A percentile compares a stretch with the other conserved stretches of the same genome.
These are phyloP conservation scores for Candida sp. DNA, from an alignment of 1,139 yeast genomes.

Conservation along the genomic window DNA sequence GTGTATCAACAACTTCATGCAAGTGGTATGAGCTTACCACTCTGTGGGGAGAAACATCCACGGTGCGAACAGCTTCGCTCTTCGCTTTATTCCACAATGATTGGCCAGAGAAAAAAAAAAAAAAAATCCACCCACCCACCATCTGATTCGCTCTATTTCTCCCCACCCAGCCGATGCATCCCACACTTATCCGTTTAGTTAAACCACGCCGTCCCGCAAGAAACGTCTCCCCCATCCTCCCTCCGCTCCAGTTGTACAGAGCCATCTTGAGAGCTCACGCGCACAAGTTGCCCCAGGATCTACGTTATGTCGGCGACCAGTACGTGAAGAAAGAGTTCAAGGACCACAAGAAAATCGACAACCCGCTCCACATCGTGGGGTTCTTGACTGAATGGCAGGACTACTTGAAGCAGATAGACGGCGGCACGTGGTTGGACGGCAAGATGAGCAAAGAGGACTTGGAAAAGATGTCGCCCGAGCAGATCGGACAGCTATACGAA, in stretches of 20 bases:
- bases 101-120: neutral
- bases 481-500: slow-evolving; percentile 73
- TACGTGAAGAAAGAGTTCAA: slow-evolving; percentile 91
- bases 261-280: slow-evolving; percentile 82
- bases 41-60: no score
- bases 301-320: slow-evolving; percentile 82
- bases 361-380: slow-evolving; percentile 93
- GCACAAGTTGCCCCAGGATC: slow-evolving; percentile 62
- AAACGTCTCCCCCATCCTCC: slow-evolving; percentile 64
- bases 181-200: slow-evolving; percentile 48
- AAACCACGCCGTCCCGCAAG: slow-evolving; percentile 63
- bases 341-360: slow-evolving; percentile 82
- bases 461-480: slow-evolving; percentile 90
- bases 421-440: slow-evolving; percentile 78
- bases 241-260: slow-evolving; percentile 81
- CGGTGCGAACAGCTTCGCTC: no score
- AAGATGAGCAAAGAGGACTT: slow-evolving; percentile 68
- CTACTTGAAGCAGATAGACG: slow-evolving; percentile 72
- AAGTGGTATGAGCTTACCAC: no score
- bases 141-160: neutral
- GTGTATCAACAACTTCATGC: no score
- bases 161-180: slow-evolving; percentile 46
- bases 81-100: no score
- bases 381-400: slow-evolving; percentile 96
- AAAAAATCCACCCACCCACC: neutral